Evolutionary conservation across 495 filamentous ascomycete species (phyloP).

Genomic region (Jackrogersella minutella): DNA sequence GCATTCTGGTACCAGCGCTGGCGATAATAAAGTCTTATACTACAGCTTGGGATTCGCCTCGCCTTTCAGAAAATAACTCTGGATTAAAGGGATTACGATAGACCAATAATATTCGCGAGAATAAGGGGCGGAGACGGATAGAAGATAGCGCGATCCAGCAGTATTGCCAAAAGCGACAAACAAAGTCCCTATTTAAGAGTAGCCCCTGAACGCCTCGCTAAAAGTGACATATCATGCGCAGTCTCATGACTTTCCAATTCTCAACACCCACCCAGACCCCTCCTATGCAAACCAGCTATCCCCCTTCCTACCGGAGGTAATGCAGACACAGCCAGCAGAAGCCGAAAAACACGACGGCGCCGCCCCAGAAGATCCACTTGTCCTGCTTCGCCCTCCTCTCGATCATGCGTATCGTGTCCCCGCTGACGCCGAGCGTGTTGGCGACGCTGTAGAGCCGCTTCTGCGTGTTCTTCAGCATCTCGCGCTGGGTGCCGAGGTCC

Average conservation of each 20-base stretch:
- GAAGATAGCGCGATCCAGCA: neutral
- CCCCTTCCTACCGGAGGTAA: constrained; percentile 76
- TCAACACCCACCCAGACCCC: neutral
- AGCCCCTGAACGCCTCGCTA: constrained; percentile 35
- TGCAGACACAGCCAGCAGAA: constrained; percentile 92
- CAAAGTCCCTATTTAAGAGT: constrained; percentile 4
- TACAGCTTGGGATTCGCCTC: neutral
- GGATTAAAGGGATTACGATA: neutral
- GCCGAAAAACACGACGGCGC: constrained; percentile 85
- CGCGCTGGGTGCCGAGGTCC: constrained; percentile 87
- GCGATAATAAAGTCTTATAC: neutral
- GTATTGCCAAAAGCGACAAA: neutral
- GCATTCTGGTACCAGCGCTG: neutral
- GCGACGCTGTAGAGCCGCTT: constrained; percentile 88
- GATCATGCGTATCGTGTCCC: constrained; percentile 96
- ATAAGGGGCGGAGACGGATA: neutral
- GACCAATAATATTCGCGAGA: neutral
- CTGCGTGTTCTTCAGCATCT: constrained; percentile 95
- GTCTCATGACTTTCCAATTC: neutral
- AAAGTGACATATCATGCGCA: constrained; percentile 9
- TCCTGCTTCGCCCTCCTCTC: constrained; percentile 91
- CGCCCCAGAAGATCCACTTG: constrained; percentile 96
- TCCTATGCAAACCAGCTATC: neutral
- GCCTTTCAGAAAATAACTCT: neutral
- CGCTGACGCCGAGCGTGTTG: constrained; percentile 91